phyloP scores from a whole-genome alignment of 1,284 basidiomycete species.

The Melampsora allii-populina region DNA sequence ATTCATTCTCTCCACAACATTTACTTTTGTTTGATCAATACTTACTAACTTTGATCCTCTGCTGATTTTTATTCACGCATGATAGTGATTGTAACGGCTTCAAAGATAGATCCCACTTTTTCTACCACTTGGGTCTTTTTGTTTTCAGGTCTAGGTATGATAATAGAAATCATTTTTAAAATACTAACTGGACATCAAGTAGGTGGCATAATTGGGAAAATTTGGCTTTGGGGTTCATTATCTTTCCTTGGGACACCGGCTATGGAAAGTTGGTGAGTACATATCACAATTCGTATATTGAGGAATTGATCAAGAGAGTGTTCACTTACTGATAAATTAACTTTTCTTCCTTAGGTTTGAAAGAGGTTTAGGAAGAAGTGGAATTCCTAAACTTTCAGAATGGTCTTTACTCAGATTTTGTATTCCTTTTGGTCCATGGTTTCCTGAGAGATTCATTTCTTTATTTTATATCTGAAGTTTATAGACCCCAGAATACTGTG shows the following conservation, averaged over 20 bases:
- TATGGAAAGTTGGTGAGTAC: constrained; percentile 25
- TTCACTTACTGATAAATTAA: background rate
- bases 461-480: background rate
- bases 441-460: constrained; percentile 33
- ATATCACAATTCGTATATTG: background rate
- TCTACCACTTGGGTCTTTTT: constrained; percentile 31
- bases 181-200: constrained; percentile 12
- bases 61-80: background rate
- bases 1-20: too few relatives aligned
- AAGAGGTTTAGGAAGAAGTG: constrained; percentile 27
- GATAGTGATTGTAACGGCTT: constrained; percentile 17
- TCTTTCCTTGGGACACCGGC: constrained; percentile 7
- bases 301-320: too few relatives aligned
- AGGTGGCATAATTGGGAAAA: constrained; percentile 8
- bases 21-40: background rate
- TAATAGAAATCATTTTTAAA: constrained; percentile 23
- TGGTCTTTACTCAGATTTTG: constrained; percentile 26
- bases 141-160: constrained; percentile 16
- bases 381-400: constrained; percentile 16
- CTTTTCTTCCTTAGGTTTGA: constrained; percentile 10
- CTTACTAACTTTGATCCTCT: background rate
- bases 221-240: constrained; percentile 12
- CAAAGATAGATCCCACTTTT: constrained; percentile 30
- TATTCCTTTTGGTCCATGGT: constrained; percentile 26
- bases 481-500: background rate